Evolutionary conservation across 2,329 filamentous ascomycete species (phyloP), one percentile per base, ranked within the genome.

Genomic region (Verticillium longisporum): DNA sequence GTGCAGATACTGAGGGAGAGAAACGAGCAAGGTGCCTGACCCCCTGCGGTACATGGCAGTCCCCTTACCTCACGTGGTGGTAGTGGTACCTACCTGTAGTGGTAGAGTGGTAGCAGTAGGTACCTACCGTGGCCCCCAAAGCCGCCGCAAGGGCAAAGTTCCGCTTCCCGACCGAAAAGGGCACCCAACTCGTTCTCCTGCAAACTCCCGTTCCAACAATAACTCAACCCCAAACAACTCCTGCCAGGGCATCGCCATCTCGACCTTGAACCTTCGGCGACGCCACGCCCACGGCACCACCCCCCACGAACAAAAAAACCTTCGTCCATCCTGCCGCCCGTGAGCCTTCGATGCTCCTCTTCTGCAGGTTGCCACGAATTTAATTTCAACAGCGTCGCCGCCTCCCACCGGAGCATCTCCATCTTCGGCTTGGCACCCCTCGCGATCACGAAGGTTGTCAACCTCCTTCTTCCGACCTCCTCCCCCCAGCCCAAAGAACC

Each of bases 131-230:
- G 26, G 26, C 34, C 34, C 34, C 34, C 34, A 36, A 36, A 36
- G 34, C 34, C 34, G 45, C 45, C 34, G 45, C 45, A n/a, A 50
- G 45, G 45, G 45, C 45, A 50, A 50, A 50, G 9, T 50, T 50
- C 45, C 45, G 45, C 45, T 50, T 50, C n/a, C 45, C 45, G 45
- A 50, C 45, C 45, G 45, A 50, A 50, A 45, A 50, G 21, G 45
- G 45, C 45, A 50, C 45, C 45, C 45, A 50, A 50, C 45, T 50
- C 45, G 45, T 50, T 50, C 45, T 26, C 45, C 45, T 50, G 7
- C 45, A 50, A 50, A 50, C 63, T 62, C 58, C 54, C 57, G 60
- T 65, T 63, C 66, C 67, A 26, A 26, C 45, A 50, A 50, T 50
- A 36, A 36, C n/a, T 18, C n/a, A 50, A 50, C 6, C 45, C 45